Base-by-base conservation (phyloP, 2,329 filamentous ascomycete genomes). In the Mariannaea sp. region DNA sequence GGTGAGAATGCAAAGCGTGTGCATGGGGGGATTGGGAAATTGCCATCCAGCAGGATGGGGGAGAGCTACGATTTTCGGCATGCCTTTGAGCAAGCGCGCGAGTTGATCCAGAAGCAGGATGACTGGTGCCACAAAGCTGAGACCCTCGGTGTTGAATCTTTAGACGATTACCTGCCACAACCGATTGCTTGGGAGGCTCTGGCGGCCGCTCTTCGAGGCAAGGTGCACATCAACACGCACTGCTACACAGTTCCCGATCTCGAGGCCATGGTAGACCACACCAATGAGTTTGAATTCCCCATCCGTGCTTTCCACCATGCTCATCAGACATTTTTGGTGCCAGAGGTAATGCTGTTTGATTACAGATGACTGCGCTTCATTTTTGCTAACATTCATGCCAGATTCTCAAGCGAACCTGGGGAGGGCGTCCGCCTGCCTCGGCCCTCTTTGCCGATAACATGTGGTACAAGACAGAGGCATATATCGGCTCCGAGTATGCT, bases 381-480 rank as follows among this genome's bases (percentile, higher is more conserved):
- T n/a, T n/a, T n/a, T n/a, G 13, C 56, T 63, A 56, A 64, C 22
- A 4, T 2, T 1, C 8, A 0, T n/a, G 4, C 10, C 3, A 78
- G 76, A 80, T 84, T 20, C 72, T 85, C 3, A 83, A 82, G 62
- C 76, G 81, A 42, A 78, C 79, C 1, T 84, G 77, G 71, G 81
- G 82, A 12, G 77, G 75, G 10, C 75, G 75, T 0, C 69, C 80
- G 13, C 81, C 80, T n/a, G 80, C 78, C 3, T 80, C 77, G 13
- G 86, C 81, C n/a, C 72, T 88, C 3, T 89, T 89, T 61, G 85
- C 86, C 8, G 85, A 89, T 64, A 87, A 85, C 66, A 88, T 88
- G 82, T 87, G 82, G 68, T 89, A 88, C 77, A 88, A 89, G 70
- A 76, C 80, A 1, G 87, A 89, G 70, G 74, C 85, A 0, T 87